These are phyloP conservation scores for Elongisporangium prolatum DNA, from an alignment of 352 stramenopile genomes.

Conservation along the genomic window DNA sequence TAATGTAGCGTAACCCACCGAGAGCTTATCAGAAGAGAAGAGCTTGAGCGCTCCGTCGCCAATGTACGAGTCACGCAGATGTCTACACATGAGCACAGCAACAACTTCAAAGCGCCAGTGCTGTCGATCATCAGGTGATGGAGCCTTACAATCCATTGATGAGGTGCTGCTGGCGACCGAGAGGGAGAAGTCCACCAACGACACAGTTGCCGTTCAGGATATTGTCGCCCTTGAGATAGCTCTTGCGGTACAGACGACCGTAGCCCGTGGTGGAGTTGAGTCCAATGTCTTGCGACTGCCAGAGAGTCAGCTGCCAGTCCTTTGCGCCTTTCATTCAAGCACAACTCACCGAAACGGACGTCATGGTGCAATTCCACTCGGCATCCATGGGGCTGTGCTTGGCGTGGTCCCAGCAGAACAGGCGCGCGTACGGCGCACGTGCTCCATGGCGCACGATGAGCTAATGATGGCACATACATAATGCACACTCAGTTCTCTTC, in stretches of 20 bases:
- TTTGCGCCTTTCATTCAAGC: neutral
- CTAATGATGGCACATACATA: slow-evolving; percentile 9
- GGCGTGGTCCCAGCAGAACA: slow-evolving; percentile 77
- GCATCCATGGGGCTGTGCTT: slow-evolving; percentile 70
- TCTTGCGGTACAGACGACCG: slow-evolving; percentile 75
- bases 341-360: slow-evolving; percentile 59
- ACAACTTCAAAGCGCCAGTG: no score
- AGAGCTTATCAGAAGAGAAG: slow-evolving; percentile 58
- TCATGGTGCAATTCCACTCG: slow-evolving; percentile 68
- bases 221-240: slow-evolving; percentile 71
- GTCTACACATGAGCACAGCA: slow-evolving; percentile 19
- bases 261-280: slow-evolving; percentile 42
- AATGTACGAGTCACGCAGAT: slow-evolving; percentile 69
- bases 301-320: slow-evolving; percentile 1
- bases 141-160: slow-evolving; percentile 50
- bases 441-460: slow-evolving; percentile 75
- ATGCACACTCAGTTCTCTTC: neutral
- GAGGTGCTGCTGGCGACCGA: slow-evolving; percentile 77
- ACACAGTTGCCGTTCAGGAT: slow-evolving; percentile 73
- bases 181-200: slow-evolving; percentile 62
- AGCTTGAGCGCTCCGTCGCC: slow-evolving; percentile 65
- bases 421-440: slow-evolving; percentile 57
- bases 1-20: slow-evolving; percentile 24
- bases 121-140: no score
- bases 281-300: slow-evolving; percentile 72